Evolutionary conservation across 108 stramenopile species (phyloP), one percentile per base, ranked within the genome.

Genomic region (Nitzschia sp.): DNA sequence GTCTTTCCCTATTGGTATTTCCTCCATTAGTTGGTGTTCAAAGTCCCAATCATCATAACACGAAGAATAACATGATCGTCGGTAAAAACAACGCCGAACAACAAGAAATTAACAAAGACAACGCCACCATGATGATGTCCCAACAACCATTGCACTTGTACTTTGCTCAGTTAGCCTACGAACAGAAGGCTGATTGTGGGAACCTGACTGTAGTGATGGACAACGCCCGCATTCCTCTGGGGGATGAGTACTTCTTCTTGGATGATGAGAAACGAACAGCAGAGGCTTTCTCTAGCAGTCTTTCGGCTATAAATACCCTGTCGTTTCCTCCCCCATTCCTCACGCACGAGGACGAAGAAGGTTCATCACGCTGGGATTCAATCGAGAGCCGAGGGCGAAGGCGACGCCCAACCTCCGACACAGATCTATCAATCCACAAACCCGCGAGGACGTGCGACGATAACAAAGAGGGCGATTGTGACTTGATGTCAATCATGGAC

Each of bases 181-280:
- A 65, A 45, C 9, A 9, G 9, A 31, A 65, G n/a, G 13, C 34
- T 1, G 49, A 30, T 2, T 51, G 47, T 53, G 49, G 53, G 4
- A 46, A 27, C 28, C 13, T 60, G 5, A 33, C 27, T 6, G 33
- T 70, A 6, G 47, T 57, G 5, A 46, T 60, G 8, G 69, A 70
- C 59, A 70, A 70, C 51, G 69, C 69, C 23, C 59, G 32, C 15
- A 60, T 58, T 46, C 68, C 65, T 2, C 24, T 66, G 51, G 25
- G 36, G 23, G 38, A 27, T 21, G 68, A 49, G 30, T 42, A 31
- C 15, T 3, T 28, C 19, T n/a, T 42, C 4, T 19, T 30, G 30
- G 57, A n/a, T 1, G 15, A 15, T 19, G 32, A 18, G 17, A 25
- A 32, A 18, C 31, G 34, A 18, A 2, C 13, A 1, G 24, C 23